phyloP scores from a whole-genome alignment of 129 eudicot genomes.

The Logfia minima region DNA sequence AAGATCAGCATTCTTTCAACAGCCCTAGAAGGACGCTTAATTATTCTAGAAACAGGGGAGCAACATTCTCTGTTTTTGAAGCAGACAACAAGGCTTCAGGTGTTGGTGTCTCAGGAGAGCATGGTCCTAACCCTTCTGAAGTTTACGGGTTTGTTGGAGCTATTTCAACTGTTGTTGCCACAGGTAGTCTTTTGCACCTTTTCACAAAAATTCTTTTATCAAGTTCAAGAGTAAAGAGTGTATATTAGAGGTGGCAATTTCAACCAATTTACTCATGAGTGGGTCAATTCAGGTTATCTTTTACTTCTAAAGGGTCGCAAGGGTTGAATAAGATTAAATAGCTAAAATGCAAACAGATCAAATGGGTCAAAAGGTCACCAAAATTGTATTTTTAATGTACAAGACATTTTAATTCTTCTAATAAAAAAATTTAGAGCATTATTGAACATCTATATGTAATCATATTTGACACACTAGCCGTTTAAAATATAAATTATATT shows the following conservation, averaged over 20 bases:
- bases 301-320: background rate
- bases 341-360: too few relatives aligned
- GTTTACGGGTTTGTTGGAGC: conserved; percentile 97
- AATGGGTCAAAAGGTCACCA: too few relatives aligned
- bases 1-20: conserved; percentile 54
- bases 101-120: conserved; percentile 66
- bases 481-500: too few relatives aligned
- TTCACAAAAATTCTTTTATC: background rate
- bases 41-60: conserved; percentile 65
- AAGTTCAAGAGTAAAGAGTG: background rate
- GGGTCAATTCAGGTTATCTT: background rate
- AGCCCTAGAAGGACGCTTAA: conserved; percentile 83
- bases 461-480: too few relatives aligned
- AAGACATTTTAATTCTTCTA: too few relatives aligned
- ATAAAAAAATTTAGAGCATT: too few relatives aligned
- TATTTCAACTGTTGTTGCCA: conserved; percentile 76
- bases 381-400: too few relatives aligned
- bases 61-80: conserved; percentile 53
- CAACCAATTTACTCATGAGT: background rate
- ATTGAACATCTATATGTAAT: too few relatives aligned
- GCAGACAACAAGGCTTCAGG: conserved; percentile 53
- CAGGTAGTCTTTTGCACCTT: conserved; percentile 43
- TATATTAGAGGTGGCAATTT: background rate
- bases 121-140: conserved; percentile 85
- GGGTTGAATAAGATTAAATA: too few relatives aligned